Evolutionary conservation across 2,329 filamentous ascomycete species (phyloP), one percentile per base, ranked within the genome.

Genomic region (Aspergillus ruber): DNA sequence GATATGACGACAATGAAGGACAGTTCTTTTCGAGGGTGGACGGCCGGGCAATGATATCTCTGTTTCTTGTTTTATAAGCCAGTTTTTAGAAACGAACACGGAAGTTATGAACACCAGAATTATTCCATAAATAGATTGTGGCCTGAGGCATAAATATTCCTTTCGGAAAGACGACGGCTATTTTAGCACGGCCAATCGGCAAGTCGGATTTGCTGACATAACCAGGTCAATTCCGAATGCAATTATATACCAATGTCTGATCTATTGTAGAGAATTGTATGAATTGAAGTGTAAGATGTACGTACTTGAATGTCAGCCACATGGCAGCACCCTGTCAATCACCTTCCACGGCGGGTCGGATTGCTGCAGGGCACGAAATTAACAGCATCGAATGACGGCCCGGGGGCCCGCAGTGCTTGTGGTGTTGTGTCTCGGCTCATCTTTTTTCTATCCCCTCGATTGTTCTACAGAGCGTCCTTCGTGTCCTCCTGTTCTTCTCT

Each of bases 21-120:
- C 36, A 51, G 42, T 50, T 42, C 33, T 36, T 46, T 44, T 49
- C 36, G 21, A 15, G 40, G 40, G 8, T n/a, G 40, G 40, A 15
- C 40, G 40, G 23, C 40, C 40, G 40, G 40, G 40, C 40, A 25
- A 42, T 42, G 40, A 42, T 42, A 27, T 41, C 39, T 21, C 15
- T 21, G 27, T 25, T 25, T 42, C 12, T 27, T 13, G 12, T 25
- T 42, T 42, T 42, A 27, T 33, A 18, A 35, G 40, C 40, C 40
- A 48, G 27, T 32, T 46, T 29, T 45, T 56, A 56, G 53, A 56
- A 50, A 51, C 42, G 52, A 56, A 53, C 54, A 45, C 46, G 54
- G 36, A 39, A 39, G 18, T 20, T 29, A 29, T 29, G 25, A 29
- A 29, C 25, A 29, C 25, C 9, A 29, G 10, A 29, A 29, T 29